phyloP scores from a whole-genome alignment of 176 grass and related monocot species.

The Phyllostachys edulis region DNA sequence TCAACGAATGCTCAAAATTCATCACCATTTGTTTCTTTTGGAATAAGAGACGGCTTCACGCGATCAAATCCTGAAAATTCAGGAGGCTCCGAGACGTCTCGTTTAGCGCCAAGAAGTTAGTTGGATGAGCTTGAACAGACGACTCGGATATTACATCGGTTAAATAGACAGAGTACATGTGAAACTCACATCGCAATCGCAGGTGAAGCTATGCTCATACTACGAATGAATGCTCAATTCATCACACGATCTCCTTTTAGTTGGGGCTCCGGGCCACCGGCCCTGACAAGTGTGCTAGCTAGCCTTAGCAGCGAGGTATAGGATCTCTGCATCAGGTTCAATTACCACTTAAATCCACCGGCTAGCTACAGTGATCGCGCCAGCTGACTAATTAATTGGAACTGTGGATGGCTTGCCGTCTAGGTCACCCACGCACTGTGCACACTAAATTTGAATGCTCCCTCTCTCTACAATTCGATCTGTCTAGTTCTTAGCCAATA shows the following conservation, averaged over 20 bases:
- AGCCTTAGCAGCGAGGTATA: background rate
- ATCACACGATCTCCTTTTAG: background rate
- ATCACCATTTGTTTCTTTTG: background rate
- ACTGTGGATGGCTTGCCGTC: background rate
- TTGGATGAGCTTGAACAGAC: background rate
- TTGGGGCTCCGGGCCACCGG: background rate
- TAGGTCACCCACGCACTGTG: background rate
- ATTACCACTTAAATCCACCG: constrained; percentile 42
- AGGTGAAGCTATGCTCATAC: background rate
- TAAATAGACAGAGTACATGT: background rate
- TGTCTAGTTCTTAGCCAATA: background rate
- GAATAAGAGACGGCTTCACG: background rate
- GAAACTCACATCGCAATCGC: background rate
- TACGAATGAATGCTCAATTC: background rate
- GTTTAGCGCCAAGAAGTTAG: background rate
- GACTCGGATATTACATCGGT: too few relatives aligned
- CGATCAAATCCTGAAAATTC: background rate
- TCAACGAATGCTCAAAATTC: background rate
- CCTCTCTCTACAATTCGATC: background rate
- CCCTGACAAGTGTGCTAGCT: background rate
- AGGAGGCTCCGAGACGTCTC: background rate
- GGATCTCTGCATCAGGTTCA: background rate
- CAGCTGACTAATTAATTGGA: constrained; percentile 33
- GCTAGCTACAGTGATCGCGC: constrained; percentile 20
- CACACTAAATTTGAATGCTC: background rate